A percentile compares a stretch with the other conserved stretches of the same genome.
These are phyloP conservation scores for Fusarium robinianum DNA, from an alignment of 2,329 filamentous ascomycete genomes.

Conservation along the genomic window DNA sequence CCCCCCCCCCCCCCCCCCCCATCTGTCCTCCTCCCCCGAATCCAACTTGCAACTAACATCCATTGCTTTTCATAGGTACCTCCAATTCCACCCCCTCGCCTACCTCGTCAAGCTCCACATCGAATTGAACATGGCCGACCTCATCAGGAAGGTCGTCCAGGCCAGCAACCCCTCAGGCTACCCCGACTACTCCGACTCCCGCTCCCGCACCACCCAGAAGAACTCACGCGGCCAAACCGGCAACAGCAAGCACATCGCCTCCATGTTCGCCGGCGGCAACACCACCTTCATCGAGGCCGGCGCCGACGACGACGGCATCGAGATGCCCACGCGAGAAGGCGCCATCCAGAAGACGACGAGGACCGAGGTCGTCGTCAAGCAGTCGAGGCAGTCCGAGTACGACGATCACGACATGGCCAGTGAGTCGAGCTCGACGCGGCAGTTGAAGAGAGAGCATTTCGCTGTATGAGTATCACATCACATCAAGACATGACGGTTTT, in stretches of 20 bases:
- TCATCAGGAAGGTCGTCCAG: conserved; percentile 49
- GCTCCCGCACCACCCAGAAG: conserved; percentile 26
- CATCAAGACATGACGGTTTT: conserved; percentile 4
- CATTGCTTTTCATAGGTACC: conserved; percentile 36
- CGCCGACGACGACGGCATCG: conserved; percentile 25
- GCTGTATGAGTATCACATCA: conserved; percentile 15
- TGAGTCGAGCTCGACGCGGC: conserved; percentile 29
- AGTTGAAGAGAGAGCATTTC: conserved; percentile 30
- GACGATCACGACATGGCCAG: conserved; percentile 30
- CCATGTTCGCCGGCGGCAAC: conserved; percentile 33
- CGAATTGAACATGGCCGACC: conserved; percentile 57
- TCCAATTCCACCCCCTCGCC: conserved; percentile 56
- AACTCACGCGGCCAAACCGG: conserved; percentile 8
- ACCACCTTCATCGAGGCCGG: conserved; percentile 32
- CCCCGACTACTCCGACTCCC: conserved; percentile 30
- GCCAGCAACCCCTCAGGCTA: conserved; percentile 30
- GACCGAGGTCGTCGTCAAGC: conserved; percentile 32
- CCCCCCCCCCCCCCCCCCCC: too few species aligned
- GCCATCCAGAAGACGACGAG: conserved; percentile 36
- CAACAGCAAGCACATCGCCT: conserved; percentile 15
- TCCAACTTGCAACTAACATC: too few species aligned
- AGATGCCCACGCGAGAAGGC: conserved; percentile 17
- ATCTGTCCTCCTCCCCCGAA: too few species aligned
- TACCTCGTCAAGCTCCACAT: conserved; percentile 59
- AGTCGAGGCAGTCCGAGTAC: conserved; percentile 19